phyloP scores from a whole-genome alignment of 2,329 filamentous ascomycete genomes.

The Magnaporthiopsis poae region DNA sequence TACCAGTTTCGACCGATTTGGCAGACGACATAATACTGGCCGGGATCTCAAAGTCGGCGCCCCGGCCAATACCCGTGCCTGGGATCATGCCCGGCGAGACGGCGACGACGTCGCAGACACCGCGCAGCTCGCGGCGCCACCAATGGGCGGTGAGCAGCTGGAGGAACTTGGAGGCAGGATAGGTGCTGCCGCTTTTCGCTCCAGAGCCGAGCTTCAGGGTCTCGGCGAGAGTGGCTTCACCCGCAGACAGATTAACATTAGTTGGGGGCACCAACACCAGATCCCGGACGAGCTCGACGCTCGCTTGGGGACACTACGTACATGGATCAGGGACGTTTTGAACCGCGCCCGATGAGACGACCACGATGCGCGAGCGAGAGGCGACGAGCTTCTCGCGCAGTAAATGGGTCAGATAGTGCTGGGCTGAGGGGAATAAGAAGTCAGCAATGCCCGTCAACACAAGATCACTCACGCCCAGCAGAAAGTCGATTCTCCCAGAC shows the following conservation, averaged over 20 bases:
- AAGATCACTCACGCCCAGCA: neutral
- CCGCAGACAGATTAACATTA: neutral
- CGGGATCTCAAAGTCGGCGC: constrained; percentile 20
- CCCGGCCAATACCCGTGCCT: constrained; percentile 31
- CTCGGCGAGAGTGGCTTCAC: constrained; percentile 16
- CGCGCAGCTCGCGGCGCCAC: constrained; percentile 43
- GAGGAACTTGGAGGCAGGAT: constrained; percentile 38
- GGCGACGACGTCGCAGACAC: constrained; percentile 36
- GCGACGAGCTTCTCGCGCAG: constrained; percentile 36
- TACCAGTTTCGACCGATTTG: constrained; percentile 37
- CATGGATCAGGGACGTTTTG: constrained; percentile 29
- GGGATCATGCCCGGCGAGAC: constrained; percentile 45
- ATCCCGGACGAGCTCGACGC: no score
- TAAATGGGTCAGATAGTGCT: constrained; percentile 43
- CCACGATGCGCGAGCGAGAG: constrained; percentile 36
- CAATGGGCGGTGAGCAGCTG: constrained; percentile 43
- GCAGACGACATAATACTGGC: constrained; percentile 32
- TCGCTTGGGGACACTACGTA: constrained; percentile 15
- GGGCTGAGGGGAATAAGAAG: constrained; percentile 26
- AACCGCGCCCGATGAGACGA: constrained; percentile 42
- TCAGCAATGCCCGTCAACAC: neutral
- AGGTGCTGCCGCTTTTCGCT: constrained; percentile 21
- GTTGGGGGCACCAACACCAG: no score
- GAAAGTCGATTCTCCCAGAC: no score
- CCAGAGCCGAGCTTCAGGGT: constrained; percentile 26